Percentiles rank a stretch among this genome's conserved stretches.
These are phyloP conservation scores for Hypoxylon sp. DNA, from an alignment of 2,329 filamentous ascomycete genomes.

Conservation along the genomic window DNA sequence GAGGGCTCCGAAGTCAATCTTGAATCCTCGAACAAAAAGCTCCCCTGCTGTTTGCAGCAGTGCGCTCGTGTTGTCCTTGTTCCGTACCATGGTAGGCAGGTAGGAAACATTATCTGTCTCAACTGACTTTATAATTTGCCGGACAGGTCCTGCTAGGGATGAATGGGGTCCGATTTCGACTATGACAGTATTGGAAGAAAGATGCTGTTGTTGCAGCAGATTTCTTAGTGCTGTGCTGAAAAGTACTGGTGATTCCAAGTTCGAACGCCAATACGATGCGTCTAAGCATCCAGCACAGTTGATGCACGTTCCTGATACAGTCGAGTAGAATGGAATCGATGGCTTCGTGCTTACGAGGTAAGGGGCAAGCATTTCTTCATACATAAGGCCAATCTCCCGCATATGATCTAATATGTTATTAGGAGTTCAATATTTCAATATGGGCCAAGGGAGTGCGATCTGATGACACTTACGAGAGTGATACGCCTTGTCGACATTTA, in stretches of 20 bases:
- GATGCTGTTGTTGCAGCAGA: too few relatives aligned
- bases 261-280: constrained; percentile 24
- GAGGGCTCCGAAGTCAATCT: constrained; percentile 24
- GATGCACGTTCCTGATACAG: background rate
- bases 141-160: constrained; percentile 38
- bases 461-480: too few relatives aligned
- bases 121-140: constrained; percentile 28
- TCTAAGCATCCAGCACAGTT: background rate
- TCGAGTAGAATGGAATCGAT: background rate
- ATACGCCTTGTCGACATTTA: constrained; percentile 53
- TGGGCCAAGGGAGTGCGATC: too few relatives aligned
- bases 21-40: constrained; percentile 26
- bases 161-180: background rate
- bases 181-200: background rate
- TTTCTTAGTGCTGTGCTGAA: too few relatives aligned
- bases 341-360: background rate
- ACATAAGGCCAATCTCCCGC: too few relatives aligned
- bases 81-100: background rate
- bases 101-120: background rate
- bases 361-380: too few relatives aligned
- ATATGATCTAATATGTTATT: too few relatives aligned
- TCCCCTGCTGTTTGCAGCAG: constrained; percentile 30
- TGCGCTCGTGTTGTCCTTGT: background rate
- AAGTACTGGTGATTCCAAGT: constrained; percentile 47
- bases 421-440: too few relatives aligned